phyloP scores from a whole-genome alignment of 2,329 filamentous ascomycete genomes.

The Blastomyces gilchristii region DNA sequence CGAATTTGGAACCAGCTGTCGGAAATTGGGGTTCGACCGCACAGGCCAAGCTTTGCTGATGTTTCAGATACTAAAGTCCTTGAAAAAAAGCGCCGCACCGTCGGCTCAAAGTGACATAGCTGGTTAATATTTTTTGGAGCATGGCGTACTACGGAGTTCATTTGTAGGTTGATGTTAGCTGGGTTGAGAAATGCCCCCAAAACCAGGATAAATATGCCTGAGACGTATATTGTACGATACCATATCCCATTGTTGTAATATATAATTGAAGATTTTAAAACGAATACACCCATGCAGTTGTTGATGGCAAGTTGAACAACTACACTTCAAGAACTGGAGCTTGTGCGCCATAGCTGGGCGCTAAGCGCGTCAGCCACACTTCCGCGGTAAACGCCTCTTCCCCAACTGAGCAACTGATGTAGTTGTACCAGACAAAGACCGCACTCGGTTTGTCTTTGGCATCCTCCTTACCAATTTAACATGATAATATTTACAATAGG shows the following conservation, averaged over 20 bases:
- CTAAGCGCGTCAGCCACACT: neutral
- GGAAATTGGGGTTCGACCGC: constrained; percentile 47
- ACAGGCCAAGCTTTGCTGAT: constrained; percentile 33
- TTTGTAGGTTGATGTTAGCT: neutral
- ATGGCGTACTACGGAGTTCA: neutral
- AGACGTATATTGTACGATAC: neutral
- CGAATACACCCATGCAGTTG: neutral
- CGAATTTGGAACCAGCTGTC: constrained; percentile 38
- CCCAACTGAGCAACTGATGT: neutral
- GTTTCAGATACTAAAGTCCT: constrained; percentile 21
- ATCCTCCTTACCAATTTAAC: neutral
- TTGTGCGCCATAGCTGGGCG: neutral
- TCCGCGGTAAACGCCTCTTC: constrained; percentile 1
- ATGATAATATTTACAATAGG: neutral
- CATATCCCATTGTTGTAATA: constrained; percentile 2
- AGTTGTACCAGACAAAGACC: neutral
- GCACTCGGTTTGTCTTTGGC: neutral
- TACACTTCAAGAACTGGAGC: neutral
- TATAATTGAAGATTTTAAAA: neutral
- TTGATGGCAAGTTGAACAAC: neutral
- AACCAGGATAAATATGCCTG: neutral
- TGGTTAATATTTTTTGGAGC: neutral
- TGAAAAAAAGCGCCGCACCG: constrained; percentile 16
- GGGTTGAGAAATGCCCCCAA: neutral
- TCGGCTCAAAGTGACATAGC: neutral